Conservation (phyloP, 441 rosid genomes). For the Euphorbia schlechtendalii region DNA sequence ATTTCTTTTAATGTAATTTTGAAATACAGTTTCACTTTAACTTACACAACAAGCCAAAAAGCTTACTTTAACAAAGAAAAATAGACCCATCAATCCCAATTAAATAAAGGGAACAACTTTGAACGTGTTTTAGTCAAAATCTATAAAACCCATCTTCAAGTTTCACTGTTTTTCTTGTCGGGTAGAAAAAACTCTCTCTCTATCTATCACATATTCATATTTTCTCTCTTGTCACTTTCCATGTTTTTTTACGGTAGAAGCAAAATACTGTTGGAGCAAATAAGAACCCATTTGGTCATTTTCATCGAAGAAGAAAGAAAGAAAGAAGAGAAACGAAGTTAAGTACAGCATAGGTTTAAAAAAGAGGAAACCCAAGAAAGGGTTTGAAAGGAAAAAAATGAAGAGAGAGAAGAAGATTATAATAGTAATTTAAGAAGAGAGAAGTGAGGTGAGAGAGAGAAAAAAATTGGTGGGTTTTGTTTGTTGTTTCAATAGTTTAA, state of each 20-base stretch:
- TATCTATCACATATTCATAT: background rate
- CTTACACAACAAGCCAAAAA: slow-evolving; percentile 27
- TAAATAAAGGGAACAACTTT: background rate
- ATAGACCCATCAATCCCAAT: background rate
- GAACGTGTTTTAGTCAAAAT: slow-evolving; percentile 29
- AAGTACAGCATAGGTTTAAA: slow-evolving; percentile 10
- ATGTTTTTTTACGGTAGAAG: slow-evolving; percentile 13
- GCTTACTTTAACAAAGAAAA: background rate
- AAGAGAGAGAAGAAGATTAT: slow-evolving; percentile 29
- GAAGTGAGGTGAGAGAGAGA: slow-evolving; percentile 17
- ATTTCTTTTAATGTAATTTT: slow-evolving; percentile 3
- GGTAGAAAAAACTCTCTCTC: slow-evolving; percentile 28
- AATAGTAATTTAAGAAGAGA: slow-evolving; percentile 20
- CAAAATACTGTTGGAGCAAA: background rate
- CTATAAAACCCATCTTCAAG: slow-evolving; percentile 31
- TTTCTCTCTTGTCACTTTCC: slow-evolving; percentile 18
- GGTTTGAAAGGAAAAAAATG: slow-evolving; percentile 15
- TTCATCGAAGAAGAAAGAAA: background rate
- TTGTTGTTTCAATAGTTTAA: slow-evolving; percentile 24
- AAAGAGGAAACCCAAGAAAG: slow-evolving; percentile 14
- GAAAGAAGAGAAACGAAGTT: background rate
- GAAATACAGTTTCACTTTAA: slow-evolving; percentile 3
- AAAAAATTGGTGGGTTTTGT: slow-evolving; percentile 17
- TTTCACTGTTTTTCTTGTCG: slow-evolving; percentile 49
- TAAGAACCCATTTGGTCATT: slow-evolving; percentile 1